These are phyloP conservation scores for Lipomyces yamadae DNA, from an alignment of 805 yeast genomes.

Conservation along the genomic window DNA sequence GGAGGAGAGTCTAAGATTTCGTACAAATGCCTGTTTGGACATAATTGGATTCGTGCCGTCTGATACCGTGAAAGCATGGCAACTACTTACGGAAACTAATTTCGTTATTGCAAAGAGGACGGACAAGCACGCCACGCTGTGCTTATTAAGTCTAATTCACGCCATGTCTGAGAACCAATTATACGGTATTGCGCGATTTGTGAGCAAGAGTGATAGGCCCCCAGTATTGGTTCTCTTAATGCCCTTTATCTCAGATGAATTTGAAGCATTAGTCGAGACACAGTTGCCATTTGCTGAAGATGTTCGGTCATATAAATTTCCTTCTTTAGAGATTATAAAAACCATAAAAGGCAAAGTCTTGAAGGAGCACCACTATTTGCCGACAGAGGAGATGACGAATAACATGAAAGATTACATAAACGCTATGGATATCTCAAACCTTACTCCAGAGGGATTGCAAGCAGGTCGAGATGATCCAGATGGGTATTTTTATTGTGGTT, in stretches of 20 bases:
- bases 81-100: slow-evolving; percentile 62
- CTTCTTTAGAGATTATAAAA: slow-evolving; percentile 51
- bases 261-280: slow-evolving; percentile 52
- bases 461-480: slow-evolving; percentile 34
- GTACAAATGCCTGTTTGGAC: slow-evolving; percentile 61
- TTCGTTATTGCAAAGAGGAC: slow-evolving; percentile 55
- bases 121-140: slow-evolving; percentile 48
- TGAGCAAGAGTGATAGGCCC: slow-evolving; percentile 49
- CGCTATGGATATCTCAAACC: slow-evolving; percentile 51
- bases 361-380: slow-evolving; percentile 43
- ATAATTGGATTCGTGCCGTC: slow-evolving; percentile 62
- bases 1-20: slow-evolving; percentile 51
- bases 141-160: slow-evolving; percentile 57
- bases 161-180: slow-evolving; percentile 55
- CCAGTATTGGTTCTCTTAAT: slow-evolving; percentile 52
- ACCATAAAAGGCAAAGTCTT: slow-evolving; percentile 46
- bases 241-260: slow-evolving; percentile 23
- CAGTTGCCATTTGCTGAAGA: slow-evolving; percentile 76
- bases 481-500: slow-evolving; percentile 37
- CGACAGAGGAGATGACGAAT: slow-evolving; percentile 49
- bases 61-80: slow-evolving; percentile 52
- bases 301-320: slow-evolving; percentile 54
- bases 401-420: slow-evolving; percentile 54
- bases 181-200: slow-evolving; percentile 68
- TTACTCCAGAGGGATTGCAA: slow-evolving; percentile 25